A percentile compares a stretch with the other conserved stretches of the same genome.
Evolutionary conservation across 2,329 filamentous ascomycete genomes (phyloP).

Genomic region (Arthrobotrys conoides): DNA sequence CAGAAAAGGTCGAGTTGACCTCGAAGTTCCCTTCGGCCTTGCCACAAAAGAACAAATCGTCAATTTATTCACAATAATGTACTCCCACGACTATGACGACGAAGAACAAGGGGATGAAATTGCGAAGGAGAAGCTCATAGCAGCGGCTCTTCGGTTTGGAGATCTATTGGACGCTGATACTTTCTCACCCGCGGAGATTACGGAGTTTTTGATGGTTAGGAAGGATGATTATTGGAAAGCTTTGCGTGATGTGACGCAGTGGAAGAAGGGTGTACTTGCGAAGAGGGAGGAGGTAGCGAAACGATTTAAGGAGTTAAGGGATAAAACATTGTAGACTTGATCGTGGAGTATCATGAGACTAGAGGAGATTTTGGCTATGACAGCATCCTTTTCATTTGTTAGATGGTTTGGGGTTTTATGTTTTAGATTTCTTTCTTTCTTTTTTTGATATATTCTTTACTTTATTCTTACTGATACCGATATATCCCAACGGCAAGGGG

Average conservation of each 20-base stretch:
- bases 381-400: conserved; percentile 9
- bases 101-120: conserved; percentile 63
- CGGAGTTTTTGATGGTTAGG: conserved; percentile 76
- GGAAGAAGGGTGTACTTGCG: conserved; percentile 65
- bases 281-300: neutral
- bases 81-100: conserved; percentile 35
- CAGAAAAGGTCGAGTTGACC: conserved; percentile 75
- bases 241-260: conserved; percentile 71
- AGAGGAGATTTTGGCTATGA: neutral
- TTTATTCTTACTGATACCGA: neutral
- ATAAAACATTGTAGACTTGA: neutral
- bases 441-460: neutral
- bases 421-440: neutral
- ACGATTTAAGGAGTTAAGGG: neutral
- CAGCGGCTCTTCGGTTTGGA: conserved; percentile 71
- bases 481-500: too few species aligned
- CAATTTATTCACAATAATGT: conserved; percentile 63
- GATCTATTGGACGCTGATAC: conserved; percentile 70
- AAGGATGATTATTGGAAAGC: conserved; percentile 74
- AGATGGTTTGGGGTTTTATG: neutral
- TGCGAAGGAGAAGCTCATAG: conserved; percentile 67
- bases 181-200: conserved; percentile 76
- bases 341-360: neutral
- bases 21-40: conserved; percentile 64
- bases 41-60: conserved; percentile 61